phyloP scores from a whole-genome alignment of 1,284 basidiomycete species.

The Ganoderma meredithae region DNA sequence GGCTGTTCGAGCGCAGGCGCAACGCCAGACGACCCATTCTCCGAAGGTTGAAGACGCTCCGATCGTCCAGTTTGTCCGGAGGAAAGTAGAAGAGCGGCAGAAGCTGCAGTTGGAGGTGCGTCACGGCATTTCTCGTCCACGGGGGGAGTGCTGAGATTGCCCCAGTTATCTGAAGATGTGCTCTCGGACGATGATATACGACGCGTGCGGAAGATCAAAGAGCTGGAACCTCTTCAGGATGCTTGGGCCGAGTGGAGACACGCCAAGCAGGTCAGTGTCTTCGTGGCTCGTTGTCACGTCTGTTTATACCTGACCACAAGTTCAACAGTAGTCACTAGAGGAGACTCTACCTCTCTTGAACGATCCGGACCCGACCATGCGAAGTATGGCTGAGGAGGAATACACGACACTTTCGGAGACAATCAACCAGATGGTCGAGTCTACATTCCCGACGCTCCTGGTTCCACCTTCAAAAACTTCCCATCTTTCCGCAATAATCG shows the following conservation, averaged over 20 bases:
- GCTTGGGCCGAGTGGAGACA: slow-evolving; percentile 58
- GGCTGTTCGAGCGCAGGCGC: slow-evolving; percentile 18
- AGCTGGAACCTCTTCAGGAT: slow-evolving; percentile 57
- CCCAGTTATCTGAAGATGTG: slow-evolving; percentile 42
- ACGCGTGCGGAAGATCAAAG: slow-evolving; percentile 54
- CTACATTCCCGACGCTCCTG: slow-evolving; percentile 74
- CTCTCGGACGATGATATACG: slow-evolving; percentile 49
- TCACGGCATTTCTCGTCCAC: not conserved
- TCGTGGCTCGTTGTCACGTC: not conserved
- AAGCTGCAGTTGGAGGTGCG: slow-evolving; percentile 39
- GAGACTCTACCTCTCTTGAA: slow-evolving; percentile 69
- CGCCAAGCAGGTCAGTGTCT: slow-evolving; percentile 50
- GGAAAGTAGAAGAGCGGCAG: slow-evolving; percentile 37
- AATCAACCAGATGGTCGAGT: slow-evolving; percentile 57
- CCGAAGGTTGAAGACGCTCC: slow-evolving; percentile 31
- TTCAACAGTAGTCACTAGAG: slow-evolving; percentile 62
- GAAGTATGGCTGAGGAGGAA: slow-evolving; percentile 86
- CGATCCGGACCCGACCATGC: slow-evolving; percentile 73
- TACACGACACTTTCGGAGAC: slow-evolving; percentile 56
- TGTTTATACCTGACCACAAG: slow-evolving; percentile 19
- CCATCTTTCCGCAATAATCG: slow-evolving; percentile 81
- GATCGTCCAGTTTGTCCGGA: slow-evolving; percentile 38
- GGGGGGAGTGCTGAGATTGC: not conserved
- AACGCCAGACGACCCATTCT: slow-evolving; percentile 9
- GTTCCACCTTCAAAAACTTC: slow-evolving; percentile 74